Evolutionary conservation across 2,329 filamentous ascomycete species (phyloP).

Genomic region (Pezicula rhizophila): DNA sequence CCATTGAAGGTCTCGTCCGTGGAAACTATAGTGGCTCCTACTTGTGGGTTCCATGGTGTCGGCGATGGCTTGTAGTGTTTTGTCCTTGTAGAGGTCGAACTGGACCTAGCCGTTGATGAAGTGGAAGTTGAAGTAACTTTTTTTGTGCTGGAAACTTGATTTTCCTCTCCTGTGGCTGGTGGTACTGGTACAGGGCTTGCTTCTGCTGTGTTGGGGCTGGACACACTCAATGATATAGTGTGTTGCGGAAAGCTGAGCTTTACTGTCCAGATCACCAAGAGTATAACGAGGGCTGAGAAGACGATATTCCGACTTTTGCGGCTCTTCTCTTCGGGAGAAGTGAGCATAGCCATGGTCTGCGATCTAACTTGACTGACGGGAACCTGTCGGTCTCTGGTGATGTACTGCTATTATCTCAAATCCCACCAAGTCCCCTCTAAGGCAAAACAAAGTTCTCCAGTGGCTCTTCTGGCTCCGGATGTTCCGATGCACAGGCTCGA

Average conservation of each 20-base stretch:
- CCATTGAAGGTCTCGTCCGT: constrained; percentile 15
- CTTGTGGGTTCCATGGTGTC: background rate
- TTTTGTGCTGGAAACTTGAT: too few relatives aligned
- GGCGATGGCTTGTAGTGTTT: background rate
- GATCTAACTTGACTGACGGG: background rate
- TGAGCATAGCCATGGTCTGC: constrained; percentile 6
- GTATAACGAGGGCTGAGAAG: constrained; percentile 15
- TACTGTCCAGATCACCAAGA: constrained; percentile 20
- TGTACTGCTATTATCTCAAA: too few relatives aligned
- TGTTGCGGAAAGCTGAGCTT: constrained; percentile 19
- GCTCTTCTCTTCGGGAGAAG: constrained; percentile 15
- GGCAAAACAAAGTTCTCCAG: too few relatives aligned
- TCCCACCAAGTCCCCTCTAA: too few relatives aligned
- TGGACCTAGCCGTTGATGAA: background rate
- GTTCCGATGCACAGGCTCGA: too few relatives aligned
- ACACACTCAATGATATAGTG: constrained; percentile 11
- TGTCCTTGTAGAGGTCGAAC: background rate
- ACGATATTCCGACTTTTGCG: constrained; percentile 19
- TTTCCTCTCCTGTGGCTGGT: background rate
- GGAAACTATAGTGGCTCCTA: background rate
- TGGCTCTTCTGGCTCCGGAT: too few relatives aligned
- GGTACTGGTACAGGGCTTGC: background rate
- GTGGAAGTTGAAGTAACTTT: background rate
- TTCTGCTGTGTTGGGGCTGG: constrained; percentile 7
- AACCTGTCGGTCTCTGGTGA: too few relatives aligned